Evolutionary conservation across 148 eudicot genomes (phyloP), one percentile per base, ranked within the genome.

Genomic region (Camellia granthamiana): DNA sequence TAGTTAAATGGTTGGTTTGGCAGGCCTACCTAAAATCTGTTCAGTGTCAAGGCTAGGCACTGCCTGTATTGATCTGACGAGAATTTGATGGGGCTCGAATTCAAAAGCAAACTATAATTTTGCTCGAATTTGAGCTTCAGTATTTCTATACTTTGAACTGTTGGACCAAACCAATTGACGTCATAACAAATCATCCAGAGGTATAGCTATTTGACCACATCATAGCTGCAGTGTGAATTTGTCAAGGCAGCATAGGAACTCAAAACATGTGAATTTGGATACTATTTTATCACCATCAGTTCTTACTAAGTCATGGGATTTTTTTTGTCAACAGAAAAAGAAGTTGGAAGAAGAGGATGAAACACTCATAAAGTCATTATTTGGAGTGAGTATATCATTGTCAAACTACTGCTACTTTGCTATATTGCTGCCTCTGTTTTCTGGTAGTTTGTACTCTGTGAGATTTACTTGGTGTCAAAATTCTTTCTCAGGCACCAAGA

Each of bases 301-400:
- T 60, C 54, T 60, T 4, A 44, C n/a, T n/a, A 64, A 62, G 58
- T 49, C 69, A 13, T 58, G 59, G 38, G 23, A 30, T 19, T 74
- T 74, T 30, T 30, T 3, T 15, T 3, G 43, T 18, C 47, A 44
- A 71, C 86, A 94, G 95, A 93, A 88, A 78, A 86, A 80, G 80
- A 89, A 88, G 77, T 75, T 95, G 80, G 92, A 90, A 69, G 97
- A 95, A 82, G 91, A 91, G 82, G 98, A 95, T 87, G 97, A 93
- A 84, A 94, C 92, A 66, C 92, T 90, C 15, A 90, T 95, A 81
- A 93, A 82, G 84, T 84, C 92, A 71, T 76, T 93, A 69, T 95
- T 90, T 72, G 84, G 88, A 30, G 98, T 89, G 41, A 89, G 92
- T 85, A 41, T 59, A 61, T 4, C 5, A 7, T 58, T 74, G 64